Evolutionary conservation across 345 rosid genomes (phyloP), one percentile per base, ranked within the genome.

Genomic region (Citrus trifoliata): DNA sequence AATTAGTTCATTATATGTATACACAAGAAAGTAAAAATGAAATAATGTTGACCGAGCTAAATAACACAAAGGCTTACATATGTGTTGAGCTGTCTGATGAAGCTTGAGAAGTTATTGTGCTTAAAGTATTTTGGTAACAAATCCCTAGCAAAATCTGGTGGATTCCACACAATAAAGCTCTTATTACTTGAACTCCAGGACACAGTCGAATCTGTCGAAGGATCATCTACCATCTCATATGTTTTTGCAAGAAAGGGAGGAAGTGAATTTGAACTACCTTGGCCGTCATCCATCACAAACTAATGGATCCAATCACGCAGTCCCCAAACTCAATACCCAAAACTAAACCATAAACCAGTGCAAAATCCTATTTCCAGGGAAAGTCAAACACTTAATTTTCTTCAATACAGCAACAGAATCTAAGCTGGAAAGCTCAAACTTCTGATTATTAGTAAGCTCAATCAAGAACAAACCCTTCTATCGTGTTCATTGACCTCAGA

Each of bases 71-170:
- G 73, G 59, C 92, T 89, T 87, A 93, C 98, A 85, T 93, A 93
- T 80, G 98, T 94, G 68, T 97, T 97, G 55, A 97, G 98, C 89
- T 97, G 99, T 48, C 98, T 92, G 85, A 94, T 92, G 83, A 96
- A 96, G 82, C 99, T 96, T 0, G 99, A 93, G 85, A 94, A 96
- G 70, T 96, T 94, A 80, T 83, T 94, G 79, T 94, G 99, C 82
- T 96, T 94, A 69, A 97, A 97, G 87, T 87, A 97, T 76, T 70
- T 94, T 0, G 99, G 99, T 81, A 97, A 92, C 83, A 97, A 86
- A 62, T 82, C 93, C 78, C 87, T 82, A 0, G 98, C 84, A 69
- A 97, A 93, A 74, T 93, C 98, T 0, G 87, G 91, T 0, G 95
- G 97, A 83, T 90, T 88, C 93, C 86, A 87, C 61, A 94, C 99